phyloP scores from a whole-genome alignment of 306 rosid genomes.

The Begonia fuchsioides region DNA sequence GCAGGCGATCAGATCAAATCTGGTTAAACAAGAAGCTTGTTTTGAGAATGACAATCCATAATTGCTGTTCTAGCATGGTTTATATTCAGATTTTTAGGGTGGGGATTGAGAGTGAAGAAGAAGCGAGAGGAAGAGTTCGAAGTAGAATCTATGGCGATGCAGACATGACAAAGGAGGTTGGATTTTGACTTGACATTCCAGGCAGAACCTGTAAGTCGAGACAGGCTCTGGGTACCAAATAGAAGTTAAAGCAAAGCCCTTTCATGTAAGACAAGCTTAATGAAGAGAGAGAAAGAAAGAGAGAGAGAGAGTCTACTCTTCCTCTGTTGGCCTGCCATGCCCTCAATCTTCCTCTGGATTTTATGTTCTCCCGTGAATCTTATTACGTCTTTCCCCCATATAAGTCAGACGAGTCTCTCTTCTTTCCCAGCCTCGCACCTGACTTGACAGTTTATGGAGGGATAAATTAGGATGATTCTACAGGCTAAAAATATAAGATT shows the following conservation, averaged over 20 bases:
- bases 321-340: constrained; percentile 2
- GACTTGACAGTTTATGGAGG: too few relatives aligned
- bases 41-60: too few relatives aligned
- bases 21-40: too few relatives aligned
- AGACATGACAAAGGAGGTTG: constrained; percentile 44
- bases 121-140: constrained; percentile 9
- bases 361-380: constrained; percentile 56
- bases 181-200: constrained; percentile 48
- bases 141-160: constrained; percentile 39
- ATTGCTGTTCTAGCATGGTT: not conserved
- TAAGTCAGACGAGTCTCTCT: not conserved
- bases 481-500: too few relatives aligned
- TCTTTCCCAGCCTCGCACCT: too few relatives aligned
- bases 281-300: constrained; percentile 7
- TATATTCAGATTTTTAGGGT: too few relatives aligned
- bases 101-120: too few relatives aligned
- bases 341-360: constrained; percentile 27
- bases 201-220: constrained; percentile 3
- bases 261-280: constrained; percentile 16
- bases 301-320: constrained; percentile 7
- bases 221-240: not conserved
- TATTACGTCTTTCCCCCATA: constrained; percentile 16
- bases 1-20: too few relatives aligned
- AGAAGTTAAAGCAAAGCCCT: not conserved
- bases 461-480: too few relatives aligned